Evolutionary conservation across 495 filamentous ascomycete species (phyloP), one percentile per base, ranked within the genome.

Genomic region (Terfezia boudieri): DNA sequence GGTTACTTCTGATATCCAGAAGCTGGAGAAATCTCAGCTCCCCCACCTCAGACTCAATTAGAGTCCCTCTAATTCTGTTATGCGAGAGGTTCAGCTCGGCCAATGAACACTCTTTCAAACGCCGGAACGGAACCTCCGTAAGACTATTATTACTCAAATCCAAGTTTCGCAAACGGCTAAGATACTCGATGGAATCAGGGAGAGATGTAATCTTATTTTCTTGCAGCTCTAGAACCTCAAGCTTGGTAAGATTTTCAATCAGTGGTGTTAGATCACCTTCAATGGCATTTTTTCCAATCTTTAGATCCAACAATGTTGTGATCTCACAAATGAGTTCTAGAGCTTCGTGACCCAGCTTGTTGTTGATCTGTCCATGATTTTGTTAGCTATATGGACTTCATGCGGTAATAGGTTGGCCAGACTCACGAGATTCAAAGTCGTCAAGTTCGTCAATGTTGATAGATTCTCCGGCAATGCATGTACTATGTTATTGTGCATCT

Each of bases 141-240:
- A 98, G 73, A 23, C 73, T 67, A 58, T 98, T 98, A 56, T 85
- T 74, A 52, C 79, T 74, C 32, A 94, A 64, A 59, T 92, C 86
- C 48, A 98, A 68, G 10, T 79, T 70, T 49, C 83, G 78, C 8
- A 98, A 76, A 4, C 73, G 74, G 10, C 63, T 68, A 35, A 95
- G 69, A 32, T 73, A 72, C 35, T 70, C 72, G 11, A 95, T 60
- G n/a, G 74, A 73, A 14, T 74, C 63, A 0, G 90, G 83, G n/a
- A 99, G 69, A 2, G 71, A 68, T n/a, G 80, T 80, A 20, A 99
- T 72, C 50, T 74, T 74, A 66, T 99, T 99, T 14, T 76, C 74
- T 52, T 83, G 82, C 0, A 99, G 56, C 57, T 95, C 88, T 11
- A 96, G 71, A 38, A 75, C 70, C 60, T 95, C 87, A 6, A 99